Percentiles rank a stretch among this genome's conserved stretches.
These are phyloP conservation scores for Ogataea sp. DNA, from an alignment of 805 yeast species.

Conservation along the genomic window DNA sequence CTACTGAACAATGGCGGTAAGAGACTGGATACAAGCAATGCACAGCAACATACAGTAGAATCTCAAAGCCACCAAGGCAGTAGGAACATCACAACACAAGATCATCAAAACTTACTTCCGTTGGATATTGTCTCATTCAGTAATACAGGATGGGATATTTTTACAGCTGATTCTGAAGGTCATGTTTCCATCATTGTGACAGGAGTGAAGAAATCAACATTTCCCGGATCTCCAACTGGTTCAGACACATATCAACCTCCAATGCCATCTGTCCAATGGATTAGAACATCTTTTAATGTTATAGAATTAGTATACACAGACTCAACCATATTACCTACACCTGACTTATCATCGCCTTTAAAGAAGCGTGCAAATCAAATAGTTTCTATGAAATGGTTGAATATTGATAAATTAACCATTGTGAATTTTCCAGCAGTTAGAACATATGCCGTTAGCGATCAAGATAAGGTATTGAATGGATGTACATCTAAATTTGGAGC, in stretches of 20 bases:
- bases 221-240: constrained; percentile 30
- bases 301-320: constrained; percentile 43
- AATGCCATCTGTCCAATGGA: constrained; percentile 21
- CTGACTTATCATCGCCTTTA: constrained; percentile 17
- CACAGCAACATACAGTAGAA: background rate
- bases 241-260: background rate
- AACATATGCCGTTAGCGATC: constrained; percentile 17
- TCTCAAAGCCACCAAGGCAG: no score
- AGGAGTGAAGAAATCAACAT: constrained; percentile 33
- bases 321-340: constrained; percentile 11
- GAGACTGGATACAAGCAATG: background rate
- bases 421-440: constrained; percentile 51
- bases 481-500: constrained; percentile 29
- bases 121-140: constrained; percentile 57
- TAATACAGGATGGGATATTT: constrained; percentile 71
- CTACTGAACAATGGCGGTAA: constrained; percentile 3
- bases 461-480: constrained; percentile 22
- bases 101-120: constrained; percentile 6
- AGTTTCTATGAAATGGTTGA: constrained; percentile 64
- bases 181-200: constrained; percentile 48
- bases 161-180: constrained; percentile 68
- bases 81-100: no score
- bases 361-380: constrained; percentile 18
- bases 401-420: constrained; percentile 58
- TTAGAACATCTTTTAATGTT: constrained; percentile 28